Evolutionary conservation across 768 basidiomycete genomes (phyloP).

Genomic region (Rhodocollybia butyracea): DNA sequence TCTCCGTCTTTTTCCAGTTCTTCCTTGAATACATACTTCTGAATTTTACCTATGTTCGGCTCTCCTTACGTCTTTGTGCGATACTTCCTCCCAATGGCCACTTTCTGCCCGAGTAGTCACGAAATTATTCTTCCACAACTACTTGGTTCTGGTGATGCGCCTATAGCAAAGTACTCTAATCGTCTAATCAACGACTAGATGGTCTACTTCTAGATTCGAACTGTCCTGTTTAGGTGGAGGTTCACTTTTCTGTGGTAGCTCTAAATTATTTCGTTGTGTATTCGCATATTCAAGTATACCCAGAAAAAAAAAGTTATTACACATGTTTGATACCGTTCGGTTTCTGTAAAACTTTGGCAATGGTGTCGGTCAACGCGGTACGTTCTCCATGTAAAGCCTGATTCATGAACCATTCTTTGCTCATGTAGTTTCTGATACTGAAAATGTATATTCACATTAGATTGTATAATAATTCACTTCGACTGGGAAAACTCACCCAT

Average conservation of each 20-base stretch:
- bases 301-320: neutral
- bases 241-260: conserved; percentile 28
- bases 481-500: conserved; percentile 66
- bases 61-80: neutral
- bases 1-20: too few relatives aligned
- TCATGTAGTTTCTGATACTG: conserved; percentile 92
- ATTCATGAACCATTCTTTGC: conserved; percentile 87
- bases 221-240: conserved; percentile 31
- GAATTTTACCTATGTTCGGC: too few relatives aligned
- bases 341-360: conserved; percentile 34
- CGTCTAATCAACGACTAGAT: conserved; percentile 55
- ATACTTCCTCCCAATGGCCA: conserved; percentile 36
- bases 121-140: conserved; percentile 53
- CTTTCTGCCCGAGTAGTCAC: conserved; percentile 83
- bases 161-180: conserved; percentile 48
- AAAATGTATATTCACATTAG: neutral
- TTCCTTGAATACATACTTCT: too few relatives aligned
- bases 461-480: neutral
- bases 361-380: conserved; percentile 48
- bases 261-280: conserved; percentile 22
- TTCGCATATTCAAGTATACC: neutral
- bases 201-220: conserved; percentile 39
- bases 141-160: conserved; percentile 80
- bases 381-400: conserved; percentile 56
- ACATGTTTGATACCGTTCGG: neutral